Base-by-base conservation (phyloP, 2,329 filamentous ascomycete genomes). In the Beauveria sp. region DNA sequence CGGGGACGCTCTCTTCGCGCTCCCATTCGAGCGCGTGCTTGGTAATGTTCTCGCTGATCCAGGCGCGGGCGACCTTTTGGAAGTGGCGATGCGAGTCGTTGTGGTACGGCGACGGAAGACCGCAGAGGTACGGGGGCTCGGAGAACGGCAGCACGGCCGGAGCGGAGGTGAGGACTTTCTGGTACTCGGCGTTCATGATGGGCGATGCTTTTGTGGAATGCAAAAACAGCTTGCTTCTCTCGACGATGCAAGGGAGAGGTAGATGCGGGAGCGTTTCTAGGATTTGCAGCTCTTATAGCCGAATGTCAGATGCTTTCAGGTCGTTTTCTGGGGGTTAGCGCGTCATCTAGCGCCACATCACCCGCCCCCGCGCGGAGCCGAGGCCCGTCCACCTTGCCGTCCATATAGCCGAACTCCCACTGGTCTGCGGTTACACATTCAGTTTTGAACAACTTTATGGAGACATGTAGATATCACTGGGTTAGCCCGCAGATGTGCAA, bases 61-160 rank as follows among this genome's bases (percentile, higher is more conserved):
- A 91, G 6, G 78, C 80, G 42, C 86, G 85, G 69, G 86, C 87
- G 65, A 81, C 83, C 70, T 85, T 83, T 70, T 92, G 88, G 22
- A 86, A 91, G 69, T 74, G 77, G 14, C 78, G 76, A 69, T 91
- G 87, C 4, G 84, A 83, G 3, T 81, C 77, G 20, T 81, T 86
- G 76, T 89, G 89, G 75, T 90, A 88, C n/a, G 88, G 84, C 0
- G 86, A 88, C 0, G 88, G 88, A 3, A 90, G 78, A 55, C 87
- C 87, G 67, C 78, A 78, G 49, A 91, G 79, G 74, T 86, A 91
- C 1, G 87, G 81, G 1, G 88, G 88, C 66, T 91, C 88, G 5
- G 86, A 86, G 76, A 91, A 90, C 57, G 88, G 88, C 40, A 62
- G 40, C 40, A 62, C 53, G 5, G 60, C 60, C n/a, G 58, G 58